Evolutionary conservation across 2,329 filamentous ascomycete species (phyloP).

Genomic region (Cladosporium sp.): DNA sequence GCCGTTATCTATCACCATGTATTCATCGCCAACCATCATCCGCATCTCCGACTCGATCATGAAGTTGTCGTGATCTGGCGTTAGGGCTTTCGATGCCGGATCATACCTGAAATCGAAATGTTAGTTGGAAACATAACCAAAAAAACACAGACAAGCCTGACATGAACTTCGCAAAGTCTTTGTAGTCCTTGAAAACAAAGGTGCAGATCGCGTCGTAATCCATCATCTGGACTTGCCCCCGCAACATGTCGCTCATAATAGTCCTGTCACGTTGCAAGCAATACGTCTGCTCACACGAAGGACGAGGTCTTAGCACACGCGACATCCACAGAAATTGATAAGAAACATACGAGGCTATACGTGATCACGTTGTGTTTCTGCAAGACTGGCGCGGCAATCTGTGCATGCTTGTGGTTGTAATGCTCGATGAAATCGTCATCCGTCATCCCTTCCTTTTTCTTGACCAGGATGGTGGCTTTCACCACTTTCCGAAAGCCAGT

Average conservation of each 20-base stretch:
- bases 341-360: conserved; percentile 37
- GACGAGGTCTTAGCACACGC: neutral
- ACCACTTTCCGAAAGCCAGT: conserved; percentile 42
- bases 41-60: conserved; percentile 33
- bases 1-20: conserved; percentile 26
- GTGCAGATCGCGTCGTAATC: conserved; percentile 45
- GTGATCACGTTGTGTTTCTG: conserved; percentile 39
- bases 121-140: neutral
- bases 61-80: conserved; percentile 31
- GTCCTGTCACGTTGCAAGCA: conserved; percentile 39
- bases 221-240: conserved; percentile 38
- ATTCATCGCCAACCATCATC: conserved; percentile 44
- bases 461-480: conserved; percentile 41
- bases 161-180: conserved; percentile 41
- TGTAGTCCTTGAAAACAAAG: conserved; percentile 43
- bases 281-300: conserved; percentile 32
- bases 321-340: neutral
- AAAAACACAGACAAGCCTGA: neutral
- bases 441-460: conserved; percentile 41
- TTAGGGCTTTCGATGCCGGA: conserved; percentile 36
- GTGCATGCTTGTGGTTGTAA: conserved; percentile 41
- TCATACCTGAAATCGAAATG: conserved; percentile 27
- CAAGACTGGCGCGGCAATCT: conserved; percentile 39
- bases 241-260: conserved; percentile 41
- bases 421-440: conserved; percentile 41